Conservation (phyloP, 2,329 filamentous ascomycete genomes). For the Ophiostoma australiae region DNA sequence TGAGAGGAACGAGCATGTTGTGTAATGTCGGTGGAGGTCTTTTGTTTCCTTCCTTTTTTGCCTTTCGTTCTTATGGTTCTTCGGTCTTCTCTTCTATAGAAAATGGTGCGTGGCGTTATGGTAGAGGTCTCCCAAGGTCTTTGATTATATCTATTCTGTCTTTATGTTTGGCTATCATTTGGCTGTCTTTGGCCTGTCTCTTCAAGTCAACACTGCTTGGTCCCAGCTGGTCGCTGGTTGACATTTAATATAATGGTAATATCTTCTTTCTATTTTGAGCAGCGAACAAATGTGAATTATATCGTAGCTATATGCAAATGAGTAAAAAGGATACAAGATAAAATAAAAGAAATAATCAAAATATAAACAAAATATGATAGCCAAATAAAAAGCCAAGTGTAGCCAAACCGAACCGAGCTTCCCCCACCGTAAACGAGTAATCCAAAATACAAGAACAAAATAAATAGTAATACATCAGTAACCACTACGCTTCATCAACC, state of each 20-base stretch:
- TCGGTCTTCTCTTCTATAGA: neutral
- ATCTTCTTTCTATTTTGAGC: neutral
- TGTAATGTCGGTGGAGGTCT: neutral
- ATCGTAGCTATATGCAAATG: neutral
- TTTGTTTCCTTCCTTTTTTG: neutral
- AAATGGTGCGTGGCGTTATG: neutral
- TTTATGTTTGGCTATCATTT: neutral
- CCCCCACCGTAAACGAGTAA: neutral
- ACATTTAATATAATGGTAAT: neutral
- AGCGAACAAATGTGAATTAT: neutral
- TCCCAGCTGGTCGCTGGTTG: neutral
- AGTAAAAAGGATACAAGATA: neutral
- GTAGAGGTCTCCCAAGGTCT: neutral
- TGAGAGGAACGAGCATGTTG: constrained; percentile 36
- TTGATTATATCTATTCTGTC: neutral
- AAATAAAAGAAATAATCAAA: neutral
- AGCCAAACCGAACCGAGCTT: neutral
- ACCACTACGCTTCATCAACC: neutral
- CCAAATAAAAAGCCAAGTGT: neutral
- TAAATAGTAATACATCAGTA: neutral
- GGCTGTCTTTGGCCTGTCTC: neutral
- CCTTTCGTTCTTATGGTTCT: no score
- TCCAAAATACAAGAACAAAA: neutral
- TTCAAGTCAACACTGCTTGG: neutral
- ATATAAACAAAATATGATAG: neutral